Evolutionary conservation across 169 alveolate genomes (phyloP).

Genomic region (Eimeria zaria): DNA sequence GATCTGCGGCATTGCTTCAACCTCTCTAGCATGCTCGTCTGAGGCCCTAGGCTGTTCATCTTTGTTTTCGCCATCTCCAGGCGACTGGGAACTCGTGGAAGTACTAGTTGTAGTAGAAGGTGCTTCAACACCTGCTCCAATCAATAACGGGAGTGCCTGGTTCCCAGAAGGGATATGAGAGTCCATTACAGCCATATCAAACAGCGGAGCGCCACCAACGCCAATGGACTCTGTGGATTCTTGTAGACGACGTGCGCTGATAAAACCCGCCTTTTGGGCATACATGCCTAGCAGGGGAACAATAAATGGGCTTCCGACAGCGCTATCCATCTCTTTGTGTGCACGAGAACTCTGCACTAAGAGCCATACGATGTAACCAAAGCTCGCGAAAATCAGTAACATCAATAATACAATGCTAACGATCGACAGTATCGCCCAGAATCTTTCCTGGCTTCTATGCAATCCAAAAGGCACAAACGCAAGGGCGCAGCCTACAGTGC

Average conservation of each 20-base stretch:
- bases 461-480: slow-evolving; percentile 13
- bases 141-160: neutral
- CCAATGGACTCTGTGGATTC: neutral
- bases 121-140: neutral
- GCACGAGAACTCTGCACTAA: slow-evolving; percentile 5
- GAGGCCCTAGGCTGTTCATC: neutral
- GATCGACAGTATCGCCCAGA: slow-evolving; percentile 21
- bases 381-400: slow-evolving; percentile 8
- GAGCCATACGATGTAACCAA: neutral
- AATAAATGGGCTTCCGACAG: neutral
- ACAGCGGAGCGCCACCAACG: neutral
- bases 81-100: neutral
- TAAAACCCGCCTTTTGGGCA: neutral
- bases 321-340: neutral
- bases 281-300: neutral
- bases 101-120: neutral
- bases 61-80: neutral
- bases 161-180: neutral
- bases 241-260: neutral
- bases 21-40: neutral
- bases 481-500: slow-evolving; percentile 43
- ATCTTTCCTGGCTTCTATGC: neutral
- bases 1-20: neutral
- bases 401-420: neutral
- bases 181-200: neutral